Base-by-base conservation (phyloP, 495 filamentous ascomycete genomes). In the Podospora tetraspora region DNA sequence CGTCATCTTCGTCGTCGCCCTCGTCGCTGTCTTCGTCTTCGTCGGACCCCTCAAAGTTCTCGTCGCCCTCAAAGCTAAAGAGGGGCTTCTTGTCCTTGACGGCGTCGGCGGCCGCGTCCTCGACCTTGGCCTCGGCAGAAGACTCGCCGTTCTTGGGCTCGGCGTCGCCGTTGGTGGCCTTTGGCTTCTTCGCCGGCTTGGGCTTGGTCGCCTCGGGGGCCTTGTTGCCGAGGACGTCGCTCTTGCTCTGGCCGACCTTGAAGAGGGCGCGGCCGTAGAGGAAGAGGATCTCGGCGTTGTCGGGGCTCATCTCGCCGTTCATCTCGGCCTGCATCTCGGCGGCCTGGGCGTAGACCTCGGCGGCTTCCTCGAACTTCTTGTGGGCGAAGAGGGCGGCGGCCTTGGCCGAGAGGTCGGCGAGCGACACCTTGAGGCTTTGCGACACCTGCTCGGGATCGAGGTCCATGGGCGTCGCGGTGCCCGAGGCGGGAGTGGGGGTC, bases 1-100 rank as follows among this genome's bases (percentile, higher is more conserved):
- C 91, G 63, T 92, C 91, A 1, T 89, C 88, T 9, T 87, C 89
- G 11, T 79, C 84, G 56, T 78, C 78, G 12, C 75, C 78, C 12
- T 81, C 84, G 30, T 73, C 75, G 32, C 66, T 76, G 25, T 70
- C 80, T 21, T 80, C 81, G 43, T 84, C 84, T 30, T 89, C 90
- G 29, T 93, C 92, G 1, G 89, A 89, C 61, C 92, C 90, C 43
- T 92, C 92, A 79, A 90, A 97, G 73, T 96, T 93, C 77, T 97
- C 94, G 71, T 97, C 95, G 58, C 96, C 96, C 1, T 89, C 91
- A 72, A 98, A 96, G 69, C 95, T 91, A 77, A 99, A 97, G 62
- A 90, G 86, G 1, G 92, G 85, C 77, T 93, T 94, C 68, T 82
- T 86, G 68, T 74, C 77, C 68, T 82, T 79, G 64, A 81, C 76